A percentile compares a stretch with the other conserved stretches of the same genome.
Conservation (phyloP, 169 alveolate species). For the Cyclospora cayetanensis region DNA sequence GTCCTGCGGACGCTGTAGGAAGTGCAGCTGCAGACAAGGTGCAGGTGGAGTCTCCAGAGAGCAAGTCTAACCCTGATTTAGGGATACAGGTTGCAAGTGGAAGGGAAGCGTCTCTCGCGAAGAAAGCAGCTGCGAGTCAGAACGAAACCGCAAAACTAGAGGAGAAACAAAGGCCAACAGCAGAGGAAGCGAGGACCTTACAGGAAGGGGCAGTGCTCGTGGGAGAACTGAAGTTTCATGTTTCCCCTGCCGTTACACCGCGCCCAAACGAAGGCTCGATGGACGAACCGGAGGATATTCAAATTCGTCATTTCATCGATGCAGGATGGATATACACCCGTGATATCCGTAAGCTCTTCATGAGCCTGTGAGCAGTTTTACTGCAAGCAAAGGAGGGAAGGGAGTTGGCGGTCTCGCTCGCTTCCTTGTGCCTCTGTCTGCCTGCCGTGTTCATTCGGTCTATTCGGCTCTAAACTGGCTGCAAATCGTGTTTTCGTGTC, state of each 20-base stretch:
- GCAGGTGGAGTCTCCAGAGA: background rate
- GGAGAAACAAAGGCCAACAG: background rate
- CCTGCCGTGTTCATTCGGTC: too few relatives aligned
- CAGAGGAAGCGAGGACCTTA: background rate
- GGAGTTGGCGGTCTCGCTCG: too few relatives aligned
- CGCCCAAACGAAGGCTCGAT: background rate
- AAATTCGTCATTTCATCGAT: conserved; percentile 47
- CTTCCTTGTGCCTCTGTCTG: too few relatives aligned
- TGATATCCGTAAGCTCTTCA: conserved; percentile 19
- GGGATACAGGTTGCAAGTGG: conserved; percentile 6
- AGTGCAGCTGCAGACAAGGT: background rate
- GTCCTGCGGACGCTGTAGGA: background rate
- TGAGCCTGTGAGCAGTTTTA: too few relatives aligned
- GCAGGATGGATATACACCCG: conserved; percentile 47
- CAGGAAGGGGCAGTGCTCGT: background rate
- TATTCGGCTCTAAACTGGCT: too few relatives aligned
- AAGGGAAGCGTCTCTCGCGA: too few relatives aligned
- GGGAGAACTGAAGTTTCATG: conserved; percentile 44
- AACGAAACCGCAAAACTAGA: background rate
- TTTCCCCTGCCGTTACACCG: conserved; percentile 21
- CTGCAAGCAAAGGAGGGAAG: too few relatives aligned
- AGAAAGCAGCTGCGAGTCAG: background rate
- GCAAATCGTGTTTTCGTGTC: too few relatives aligned
- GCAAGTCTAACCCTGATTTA: background rate
- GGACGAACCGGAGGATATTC: conserved; percentile 16